A percentile compares a stretch with the other conserved stretches of the same genome.
These are phyloP conservation scores for Pulveroboletus frians DNA, from an alignment of 768 basidiomycete genomes.

Conservation along the genomic window DNA sequence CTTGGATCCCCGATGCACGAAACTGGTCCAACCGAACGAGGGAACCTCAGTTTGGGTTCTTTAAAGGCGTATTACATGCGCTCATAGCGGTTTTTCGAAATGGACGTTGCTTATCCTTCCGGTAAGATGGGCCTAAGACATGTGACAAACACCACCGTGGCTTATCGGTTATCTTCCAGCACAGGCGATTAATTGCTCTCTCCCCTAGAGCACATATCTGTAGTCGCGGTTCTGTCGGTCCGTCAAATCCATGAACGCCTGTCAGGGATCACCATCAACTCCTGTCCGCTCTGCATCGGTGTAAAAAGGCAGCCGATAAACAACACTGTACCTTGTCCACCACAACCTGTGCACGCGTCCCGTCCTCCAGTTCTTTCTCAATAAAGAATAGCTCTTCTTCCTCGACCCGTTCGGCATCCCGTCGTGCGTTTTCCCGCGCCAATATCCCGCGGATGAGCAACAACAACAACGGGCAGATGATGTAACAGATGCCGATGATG, in stretches of 20 bases:
- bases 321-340: constrained; percentile 53
- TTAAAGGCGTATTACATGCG: background rate
- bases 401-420: constrained; percentile 55
- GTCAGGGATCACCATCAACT: background rate
- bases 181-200: too few relatives aligned
- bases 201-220: constrained; percentile 56
- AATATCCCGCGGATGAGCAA: constrained; percentile 52
- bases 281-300: background rate
- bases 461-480: constrained; percentile 43
- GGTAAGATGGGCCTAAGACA: too few relatives aligned
- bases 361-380: constrained; percentile 46
- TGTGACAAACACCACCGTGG: too few relatives aligned
- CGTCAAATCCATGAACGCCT: constrained; percentile 73
- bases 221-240: constrained; percentile 69
- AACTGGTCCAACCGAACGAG: background rate
- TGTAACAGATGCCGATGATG: constrained; percentile 64
- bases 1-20: background rate
- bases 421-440: constrained; percentile 53
- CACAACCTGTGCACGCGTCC: constrained; percentile 47
- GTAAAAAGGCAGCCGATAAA: background rate
- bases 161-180: too few relatives aligned
- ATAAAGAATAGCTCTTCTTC: constrained; percentile 61
- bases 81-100: too few relatives aligned
- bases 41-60: background rate
- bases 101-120: too few relatives aligned